A percentile compares a stretch with the other conserved stretches of the same genome.
Conservation (phyloP, 2,329 filamentous ascomycete genomes). For the Didymellaceae sp. region DNA sequence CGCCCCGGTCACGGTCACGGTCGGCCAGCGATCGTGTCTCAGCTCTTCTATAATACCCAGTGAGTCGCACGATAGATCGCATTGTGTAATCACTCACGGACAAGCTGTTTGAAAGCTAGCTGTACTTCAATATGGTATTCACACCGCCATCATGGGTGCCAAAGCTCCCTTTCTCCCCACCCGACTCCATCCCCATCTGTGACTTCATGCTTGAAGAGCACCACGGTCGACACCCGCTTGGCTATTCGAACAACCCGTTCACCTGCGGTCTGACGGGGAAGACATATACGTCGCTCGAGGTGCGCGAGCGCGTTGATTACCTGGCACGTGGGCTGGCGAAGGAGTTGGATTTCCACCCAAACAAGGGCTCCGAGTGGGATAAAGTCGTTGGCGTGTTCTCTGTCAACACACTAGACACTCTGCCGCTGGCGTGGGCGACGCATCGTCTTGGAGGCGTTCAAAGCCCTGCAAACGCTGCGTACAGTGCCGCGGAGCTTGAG, state of each 20-base stretch:
- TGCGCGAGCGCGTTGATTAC: conserved; percentile 69
- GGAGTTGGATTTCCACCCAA: conserved; percentile 73
- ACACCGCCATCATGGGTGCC: conserved; percentile 67
- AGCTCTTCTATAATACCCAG: neutral
- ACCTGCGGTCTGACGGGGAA: conserved; percentile 77
- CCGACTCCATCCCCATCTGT: conserved; percentile 75
- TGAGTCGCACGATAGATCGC: neutral
- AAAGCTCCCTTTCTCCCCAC: conserved; percentile 67
- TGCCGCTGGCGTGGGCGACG: conserved; percentile 74
- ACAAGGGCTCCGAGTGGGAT: conserved; percentile 78
- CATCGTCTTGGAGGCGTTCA: conserved; percentile 77
- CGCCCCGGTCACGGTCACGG: conserved; percentile 2
- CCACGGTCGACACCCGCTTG: conserved; percentile 69
- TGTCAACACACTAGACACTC: conserved; percentile 83
- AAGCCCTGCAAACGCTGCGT: conserved; percentile 77
- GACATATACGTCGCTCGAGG: conserved; percentile 67
- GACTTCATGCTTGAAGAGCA: conserved; percentile 79
- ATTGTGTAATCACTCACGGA: neutral
- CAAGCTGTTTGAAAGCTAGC: neutral
- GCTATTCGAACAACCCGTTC: conserved; percentile 72
- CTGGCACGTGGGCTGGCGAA: conserved; percentile 73
- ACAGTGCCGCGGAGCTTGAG: conserved; percentile 71
- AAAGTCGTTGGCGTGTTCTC: conserved; percentile 79
- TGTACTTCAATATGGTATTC: conserved; percentile 56
- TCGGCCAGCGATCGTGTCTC: conserved; percentile 9